Conservation (phyloP, 305 asterid species). For the Petunia hybrid region DNA sequence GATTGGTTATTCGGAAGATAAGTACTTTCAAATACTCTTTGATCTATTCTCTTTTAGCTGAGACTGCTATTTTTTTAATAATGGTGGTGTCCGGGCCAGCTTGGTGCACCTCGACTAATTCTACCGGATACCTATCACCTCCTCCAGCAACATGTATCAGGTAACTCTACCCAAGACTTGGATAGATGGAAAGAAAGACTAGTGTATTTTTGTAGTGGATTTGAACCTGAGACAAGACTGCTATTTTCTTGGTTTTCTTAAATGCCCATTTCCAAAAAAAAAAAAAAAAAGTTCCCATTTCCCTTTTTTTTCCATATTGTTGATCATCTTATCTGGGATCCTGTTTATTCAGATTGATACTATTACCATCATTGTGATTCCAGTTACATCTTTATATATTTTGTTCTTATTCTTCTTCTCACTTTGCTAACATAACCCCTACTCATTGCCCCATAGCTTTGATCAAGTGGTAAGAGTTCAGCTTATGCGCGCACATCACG, state of each 20-base stretch:
- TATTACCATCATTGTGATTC: background rate
- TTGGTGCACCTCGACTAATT: no score
- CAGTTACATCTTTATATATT: background rate
- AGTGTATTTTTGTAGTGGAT: no score
- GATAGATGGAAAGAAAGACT: background rate
- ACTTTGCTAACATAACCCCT: background rate
- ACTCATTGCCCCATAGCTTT: no score
- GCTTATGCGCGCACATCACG: no score
- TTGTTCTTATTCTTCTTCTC: background rate
- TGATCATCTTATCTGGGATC: background rate
- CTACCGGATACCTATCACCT: no score
- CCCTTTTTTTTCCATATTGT: no score
- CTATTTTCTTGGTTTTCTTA: background rate
- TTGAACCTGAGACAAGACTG: no score
- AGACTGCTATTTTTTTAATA: background rate
- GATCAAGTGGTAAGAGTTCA: no score
- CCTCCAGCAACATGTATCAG: background rate
- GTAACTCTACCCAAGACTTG: background rate
- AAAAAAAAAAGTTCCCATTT: no score
- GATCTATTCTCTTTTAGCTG: background rate
- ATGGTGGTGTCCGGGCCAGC: no score
- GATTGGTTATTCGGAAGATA: slow-evolving; percentile 4
- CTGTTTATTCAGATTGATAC: background rate
- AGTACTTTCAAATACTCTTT: background rate
- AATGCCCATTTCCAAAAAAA: no score